Conservation (phyloP, 2,329 filamentous ascomycete genomes). For the Lasiodiplodia sp. region DNA sequence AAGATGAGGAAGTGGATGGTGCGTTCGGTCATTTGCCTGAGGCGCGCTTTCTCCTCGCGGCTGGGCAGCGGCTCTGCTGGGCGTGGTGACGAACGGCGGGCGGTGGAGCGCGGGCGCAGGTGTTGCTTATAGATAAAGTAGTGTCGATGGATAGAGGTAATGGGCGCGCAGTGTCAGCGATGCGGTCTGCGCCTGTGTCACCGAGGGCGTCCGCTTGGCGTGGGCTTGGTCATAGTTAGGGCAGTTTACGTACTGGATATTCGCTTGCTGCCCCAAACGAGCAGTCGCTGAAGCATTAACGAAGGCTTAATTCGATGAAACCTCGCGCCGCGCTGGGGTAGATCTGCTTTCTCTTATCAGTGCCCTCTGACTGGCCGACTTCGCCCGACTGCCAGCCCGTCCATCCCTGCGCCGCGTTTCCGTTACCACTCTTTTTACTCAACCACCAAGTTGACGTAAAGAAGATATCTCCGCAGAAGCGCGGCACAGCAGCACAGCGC, state of each 20-base stretch:
- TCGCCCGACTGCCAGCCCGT: constrained; percentile 6
- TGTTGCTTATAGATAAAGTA: constrained; percentile 27
- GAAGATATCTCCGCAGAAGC: constrained; percentile 9
- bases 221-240: constrained; percentile 30
- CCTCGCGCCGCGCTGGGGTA: constrained; percentile 27
- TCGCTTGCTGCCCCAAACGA: constrained; percentile 20
- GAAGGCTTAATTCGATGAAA: constrained; percentile 30
- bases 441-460: constrained; percentile 25
- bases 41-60: constrained; percentile 17
- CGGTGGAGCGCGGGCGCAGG: constrained; percentile 9
- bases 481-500: neutral
- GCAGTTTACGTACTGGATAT: constrained; percentile 31
- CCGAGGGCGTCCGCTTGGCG: constrained; percentile 27
- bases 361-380: constrained; percentile 14
- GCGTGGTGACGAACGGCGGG: neutral
- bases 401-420: constrained; percentile 12
- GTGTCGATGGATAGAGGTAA: constrained; percentile 24
- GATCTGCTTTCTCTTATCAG: constrained; percentile 27
- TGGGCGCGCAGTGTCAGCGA: constrained; percentile 24
- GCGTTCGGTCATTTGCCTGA: constrained; percentile 49
- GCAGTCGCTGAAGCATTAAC: constrained; percentile 26
- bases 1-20: constrained; percentile 52
- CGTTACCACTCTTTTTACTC: constrained; percentile 27
- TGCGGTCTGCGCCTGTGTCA: constrained; percentile 22
- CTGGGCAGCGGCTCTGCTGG: constrained; percentile 26